These are phyloP conservation scores for Tricholomella constricta DNA, from an alignment of 768 basidiomycete genomes.

Conservation along the genomic window DNA sequence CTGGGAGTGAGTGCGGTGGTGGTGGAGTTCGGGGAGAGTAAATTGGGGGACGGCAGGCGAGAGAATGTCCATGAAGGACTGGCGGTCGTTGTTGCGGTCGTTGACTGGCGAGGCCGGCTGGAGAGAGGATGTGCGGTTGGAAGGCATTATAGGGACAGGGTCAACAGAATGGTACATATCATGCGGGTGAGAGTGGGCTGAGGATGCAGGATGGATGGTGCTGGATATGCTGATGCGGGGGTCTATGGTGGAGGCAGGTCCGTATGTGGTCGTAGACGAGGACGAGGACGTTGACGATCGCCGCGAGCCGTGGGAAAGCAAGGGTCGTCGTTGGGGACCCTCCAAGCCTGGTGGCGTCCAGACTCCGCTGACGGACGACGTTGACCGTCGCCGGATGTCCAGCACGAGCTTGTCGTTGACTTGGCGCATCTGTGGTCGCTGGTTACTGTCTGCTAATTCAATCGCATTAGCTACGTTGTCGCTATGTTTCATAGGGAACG, in stretches of 20 bases:
- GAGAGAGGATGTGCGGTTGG: conserved; percentile 14
- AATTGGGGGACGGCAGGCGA: conserved; percentile 26
- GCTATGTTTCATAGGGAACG: not conserved
- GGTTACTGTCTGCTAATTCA: not conserved
- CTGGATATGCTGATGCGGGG: conserved; percentile 45
- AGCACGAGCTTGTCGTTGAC: conserved; percentile 17
- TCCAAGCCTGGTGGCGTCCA: conserved; percentile 13
- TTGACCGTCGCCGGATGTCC: conserved; percentile 23
- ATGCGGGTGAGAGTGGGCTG: conserved; percentile 26
- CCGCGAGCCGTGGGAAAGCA: conserved; percentile 35
- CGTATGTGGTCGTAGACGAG: conserved; percentile 28
- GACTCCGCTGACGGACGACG: not conserved
- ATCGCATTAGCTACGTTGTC: not conserved
- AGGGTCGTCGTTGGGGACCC: conserved; percentile 25
- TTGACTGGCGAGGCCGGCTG: conserved; percentile 2
- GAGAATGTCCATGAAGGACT: conserved; percentile 38
- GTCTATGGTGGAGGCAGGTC: conserved; percentile 37
- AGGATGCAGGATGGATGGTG: conserved; percentile 40
- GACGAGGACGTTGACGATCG: conserved; percentile 28
- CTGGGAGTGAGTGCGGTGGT: conserved; percentile 21
- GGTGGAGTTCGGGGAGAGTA: conserved; percentile 19
- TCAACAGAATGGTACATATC: conserved; percentile 30
- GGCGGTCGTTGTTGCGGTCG: conserved; percentile 6
- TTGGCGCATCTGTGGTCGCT: conserved; percentile 7
- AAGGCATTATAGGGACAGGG: conserved; percentile 25